Base-by-base conservation (phyloP, 805 yeast genomes). In the Saccharomyces eubayanus region DNA sequence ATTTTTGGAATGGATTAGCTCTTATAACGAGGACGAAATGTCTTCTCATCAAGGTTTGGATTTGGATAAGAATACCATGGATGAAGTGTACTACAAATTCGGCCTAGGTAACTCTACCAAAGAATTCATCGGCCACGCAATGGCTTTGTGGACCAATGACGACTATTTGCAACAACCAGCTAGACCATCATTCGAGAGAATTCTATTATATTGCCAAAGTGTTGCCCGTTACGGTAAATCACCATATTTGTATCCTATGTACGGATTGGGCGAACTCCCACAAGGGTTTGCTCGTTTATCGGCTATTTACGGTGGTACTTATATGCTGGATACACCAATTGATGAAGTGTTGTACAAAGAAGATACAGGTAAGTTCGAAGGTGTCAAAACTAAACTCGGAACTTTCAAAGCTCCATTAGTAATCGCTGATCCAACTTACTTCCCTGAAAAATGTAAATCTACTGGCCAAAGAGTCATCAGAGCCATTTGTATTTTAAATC, bases 281-380 rank as follows among this genome's bases (percentile, higher is more conserved):
- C 99, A 94, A 74, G 99, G 97, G 8, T 94, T 94, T 75, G 97
- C 98, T 10, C 81, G 99, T 69, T 81, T 94, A 57, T 85, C 96
- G 51, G 99, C 99, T 28, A 92, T 94, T 60, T 90, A 94, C 67
- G 99, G 99, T 59, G 99, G 99, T 65, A 92, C 98, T 20, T 94
- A 90, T 69, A 94, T 94, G 99, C 81, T 94, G 67, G 96, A 90
- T 69, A 92, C 96, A 31, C 97, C 97, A 49, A 83, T 94, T 58
- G 96, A 94, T 57, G 96, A 92, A 73, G 79, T 91, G 20, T 77
- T 87, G 50, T 91, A 84, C 70, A 82, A 79, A 51, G 85, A 80
- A 12, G 82, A 79, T 28, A 52, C 47, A 24, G 88, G 85, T 20
- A 85, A 82, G 66, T 89, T 90, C 61, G 76, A 77, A 30, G 97